Conservation (phyloP, 148 eudicot genomes). For the Hydrangea macrophylla region DNA sequence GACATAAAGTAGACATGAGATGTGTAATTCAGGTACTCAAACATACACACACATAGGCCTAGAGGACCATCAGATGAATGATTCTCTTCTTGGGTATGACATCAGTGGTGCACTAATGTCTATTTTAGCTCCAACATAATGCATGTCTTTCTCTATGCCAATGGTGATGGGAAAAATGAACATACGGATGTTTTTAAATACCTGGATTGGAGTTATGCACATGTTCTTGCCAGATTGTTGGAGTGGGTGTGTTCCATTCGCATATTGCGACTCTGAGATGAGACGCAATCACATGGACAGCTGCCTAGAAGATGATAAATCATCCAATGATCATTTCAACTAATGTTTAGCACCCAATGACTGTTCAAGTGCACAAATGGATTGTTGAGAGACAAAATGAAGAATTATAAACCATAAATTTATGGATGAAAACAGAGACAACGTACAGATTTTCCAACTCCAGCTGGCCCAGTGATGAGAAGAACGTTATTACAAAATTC, state of each 20-base stretch:
- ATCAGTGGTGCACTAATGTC: background rate
- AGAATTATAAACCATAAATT: background rate
- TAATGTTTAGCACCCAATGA: constrained; percentile 2
- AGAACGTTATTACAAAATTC: constrained; percentile 47
- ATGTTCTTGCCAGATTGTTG: constrained; percentile 95
- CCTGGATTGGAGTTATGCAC: constrained; percentile 66
- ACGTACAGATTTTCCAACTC: constrained; percentile 97
- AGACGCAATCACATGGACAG: constrained; percentile 68
- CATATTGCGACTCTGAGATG: constrained; percentile 64
- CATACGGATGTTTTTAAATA: constrained; percentile 23
- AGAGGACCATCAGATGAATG: background rate
- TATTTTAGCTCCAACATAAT: background rate
- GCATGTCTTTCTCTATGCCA: background rate
- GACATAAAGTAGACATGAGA: background rate
- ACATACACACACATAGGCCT: background rate
- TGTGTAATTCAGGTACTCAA: background rate
- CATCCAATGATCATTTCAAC: constrained; percentile 11
- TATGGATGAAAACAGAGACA: constrained; percentile 3
- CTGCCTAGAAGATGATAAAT: constrained; percentile 49
- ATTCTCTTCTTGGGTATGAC: background rate
- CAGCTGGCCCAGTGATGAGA: constrained; percentile 81
- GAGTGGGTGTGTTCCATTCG: constrained; percentile 97
- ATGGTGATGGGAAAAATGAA: background rate
- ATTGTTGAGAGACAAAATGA: background rate
- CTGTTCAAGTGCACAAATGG: background rate